Evolutionary conservation across 345 rosid genomes (phyloP).

Genomic region (Angophora floribunda): DNA sequence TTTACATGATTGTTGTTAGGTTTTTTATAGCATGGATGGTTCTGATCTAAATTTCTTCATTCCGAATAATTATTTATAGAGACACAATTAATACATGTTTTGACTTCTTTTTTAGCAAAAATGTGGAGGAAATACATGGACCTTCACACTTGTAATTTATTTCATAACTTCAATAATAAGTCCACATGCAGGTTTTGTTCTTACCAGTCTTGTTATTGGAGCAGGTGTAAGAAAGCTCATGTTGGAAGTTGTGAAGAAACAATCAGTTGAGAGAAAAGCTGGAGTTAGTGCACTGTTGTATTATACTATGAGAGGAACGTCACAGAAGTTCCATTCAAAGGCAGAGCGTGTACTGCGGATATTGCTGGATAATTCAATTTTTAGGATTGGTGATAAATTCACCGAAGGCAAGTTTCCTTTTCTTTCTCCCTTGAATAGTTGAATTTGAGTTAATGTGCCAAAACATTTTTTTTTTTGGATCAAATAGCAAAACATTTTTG

Average conservation of each 20-base stretch:
- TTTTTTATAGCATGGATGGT: background rate
- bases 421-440: background rate
- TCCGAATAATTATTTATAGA: background rate
- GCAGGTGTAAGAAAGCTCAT: constrained; percentile 31
- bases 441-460: background rate
- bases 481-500: background rate
- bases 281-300: constrained; percentile 60
- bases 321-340: constrained; percentile 56
- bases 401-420: constrained; percentile 38
- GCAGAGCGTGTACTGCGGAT: constrained; percentile 40
- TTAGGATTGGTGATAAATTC: constrained; percentile 38
- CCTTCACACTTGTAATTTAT: background rate
- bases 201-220: background rate
- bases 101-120: background rate
- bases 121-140: background rate
- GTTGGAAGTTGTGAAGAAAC: constrained; percentile 54
- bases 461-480: background rate
- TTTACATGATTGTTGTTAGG: background rate
- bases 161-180: background rate
- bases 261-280: constrained; percentile 26
- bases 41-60: background rate
- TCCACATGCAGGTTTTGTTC: background rate
- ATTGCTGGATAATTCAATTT: constrained; percentile 39
- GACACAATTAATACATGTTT: background rate
- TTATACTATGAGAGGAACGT: constrained; percentile 58